A percentile compares a stretch with the other conserved stretches of the same genome.
Evolutionary conservation across 164 flowering plant species (phyloP).

Genomic region (Stephania cephalantha): DNA sequence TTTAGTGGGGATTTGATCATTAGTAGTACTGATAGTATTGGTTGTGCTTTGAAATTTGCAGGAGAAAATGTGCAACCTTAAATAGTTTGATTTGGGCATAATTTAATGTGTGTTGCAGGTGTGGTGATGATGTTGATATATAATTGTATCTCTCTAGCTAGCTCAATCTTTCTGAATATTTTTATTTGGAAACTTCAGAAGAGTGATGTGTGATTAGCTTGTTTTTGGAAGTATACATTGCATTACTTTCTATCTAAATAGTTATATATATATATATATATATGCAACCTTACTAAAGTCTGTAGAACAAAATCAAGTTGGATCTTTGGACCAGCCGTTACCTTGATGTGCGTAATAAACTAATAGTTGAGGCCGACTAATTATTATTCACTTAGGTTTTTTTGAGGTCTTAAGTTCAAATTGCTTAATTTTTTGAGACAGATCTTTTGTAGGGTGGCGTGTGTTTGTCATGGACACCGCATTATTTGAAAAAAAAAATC

Average conservation of each 20-base stretch:
- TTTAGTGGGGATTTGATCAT: background rate
- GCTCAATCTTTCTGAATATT: background rate
- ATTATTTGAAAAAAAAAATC: too few species aligned
- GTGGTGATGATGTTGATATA: conserved; percentile 8
- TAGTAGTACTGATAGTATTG: background rate
- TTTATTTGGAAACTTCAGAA: background rate
- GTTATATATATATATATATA: too few species aligned
- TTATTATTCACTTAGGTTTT: too few species aligned
- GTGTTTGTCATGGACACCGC: too few species aligned
- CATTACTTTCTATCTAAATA: background rate
- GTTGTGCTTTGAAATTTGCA: conserved; percentile 18
- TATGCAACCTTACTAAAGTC: too few species aligned
- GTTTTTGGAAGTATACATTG: background rate
- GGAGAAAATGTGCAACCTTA: conserved; percentile 16
- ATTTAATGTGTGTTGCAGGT: conserved; percentile 23
- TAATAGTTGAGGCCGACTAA: too few species aligned
- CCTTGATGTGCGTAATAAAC: too few species aligned
- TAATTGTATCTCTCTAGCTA: background rate
- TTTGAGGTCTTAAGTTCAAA: too few species aligned
- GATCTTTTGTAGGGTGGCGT: too few species aligned
- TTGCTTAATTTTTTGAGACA: too few species aligned
- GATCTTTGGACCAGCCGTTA: too few species aligned
- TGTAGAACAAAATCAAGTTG: too few species aligned
- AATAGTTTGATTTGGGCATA: conserved; percentile 10
- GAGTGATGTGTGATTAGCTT: background rate